phyloP scores from a whole-genome alignment of 2,329 filamentous ascomycete species.

The Lachnellula subtilissima region DNA sequence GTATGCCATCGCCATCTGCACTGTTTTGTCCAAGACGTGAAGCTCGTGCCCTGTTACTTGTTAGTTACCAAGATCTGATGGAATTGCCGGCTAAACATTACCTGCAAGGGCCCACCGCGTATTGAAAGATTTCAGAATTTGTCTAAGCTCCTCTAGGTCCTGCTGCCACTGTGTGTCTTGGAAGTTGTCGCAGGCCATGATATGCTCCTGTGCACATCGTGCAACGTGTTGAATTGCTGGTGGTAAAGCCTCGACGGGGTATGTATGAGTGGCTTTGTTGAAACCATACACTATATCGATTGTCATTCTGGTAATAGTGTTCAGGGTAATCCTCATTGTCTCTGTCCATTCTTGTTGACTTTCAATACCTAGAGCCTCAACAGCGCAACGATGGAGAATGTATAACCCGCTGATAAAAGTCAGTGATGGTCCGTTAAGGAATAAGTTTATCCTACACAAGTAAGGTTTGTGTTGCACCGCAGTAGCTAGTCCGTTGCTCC shows the following conservation, averaged over 20 bases:
- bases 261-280: constrained; percentile 7
- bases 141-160: constrained; percentile 18
- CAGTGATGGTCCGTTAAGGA: background rate
- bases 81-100: background rate
- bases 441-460: constrained; percentile 13
- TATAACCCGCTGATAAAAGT: constrained; percentile 13
- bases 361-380: constrained; percentile 1
- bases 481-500: constrained; percentile 14
- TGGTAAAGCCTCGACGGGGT: constrained; percentile 7
- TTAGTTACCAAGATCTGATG: background rate
- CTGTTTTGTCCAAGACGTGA: constrained; percentile 9
- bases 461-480: constrained; percentile 15
- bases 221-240: constrained; percentile 16
- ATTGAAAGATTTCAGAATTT: constrained; percentile 13
- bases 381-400: constrained; percentile 12
- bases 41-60: constrained; percentile 8
- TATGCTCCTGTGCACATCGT: constrained; percentile 18
- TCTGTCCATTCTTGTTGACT: constrained; percentile 4
- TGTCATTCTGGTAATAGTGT: constrained; percentile 19
- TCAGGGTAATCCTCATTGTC: constrained; percentile 11
- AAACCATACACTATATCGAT: constrained; percentile 20
- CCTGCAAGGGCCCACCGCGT: constrained; percentile 16
- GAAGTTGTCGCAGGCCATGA: constrained; percentile 13
- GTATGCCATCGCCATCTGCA: constrained; percentile 9
- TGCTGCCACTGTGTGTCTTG: constrained; percentile 14